Conservation (phyloP, 495 filamentous ascomycete genomes). For the Xylaria telfairii region DNA sequence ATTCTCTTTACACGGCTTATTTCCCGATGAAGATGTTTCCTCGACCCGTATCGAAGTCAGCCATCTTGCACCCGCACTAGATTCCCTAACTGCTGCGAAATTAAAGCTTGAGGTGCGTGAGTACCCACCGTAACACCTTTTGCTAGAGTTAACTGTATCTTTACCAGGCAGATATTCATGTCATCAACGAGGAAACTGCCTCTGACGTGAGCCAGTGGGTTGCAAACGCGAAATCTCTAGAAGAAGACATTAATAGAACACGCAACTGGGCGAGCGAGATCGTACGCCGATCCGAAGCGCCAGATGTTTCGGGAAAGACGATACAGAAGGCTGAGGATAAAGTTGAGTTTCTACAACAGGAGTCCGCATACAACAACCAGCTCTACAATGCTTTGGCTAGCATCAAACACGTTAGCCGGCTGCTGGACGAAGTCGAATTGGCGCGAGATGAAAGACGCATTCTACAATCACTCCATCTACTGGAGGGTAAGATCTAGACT, state of each 20-base stretch:
- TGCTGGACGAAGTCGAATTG: constrained; percentile 59
- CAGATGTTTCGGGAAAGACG: constrained; percentile 61
- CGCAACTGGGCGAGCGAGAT: constrained; percentile 76
- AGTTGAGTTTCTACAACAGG: constrained; percentile 71
- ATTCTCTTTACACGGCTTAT: constrained; percentile 72
- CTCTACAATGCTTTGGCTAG: constrained; percentile 66
- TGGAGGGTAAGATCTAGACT: constrained; percentile 51
- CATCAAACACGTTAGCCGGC: constrained; percentile 59
- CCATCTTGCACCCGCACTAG: constrained; percentile 66
- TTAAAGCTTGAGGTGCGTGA: constrained; percentile 68
- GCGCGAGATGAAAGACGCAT: constrained; percentile 54
- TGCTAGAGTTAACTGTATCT: not conserved
- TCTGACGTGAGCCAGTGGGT: constrained; percentile 87
- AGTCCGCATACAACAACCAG: constrained; percentile 76
- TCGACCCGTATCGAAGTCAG: constrained; percentile 65
- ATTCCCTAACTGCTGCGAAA: constrained; percentile 68
- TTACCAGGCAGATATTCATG: constrained; percentile 69
- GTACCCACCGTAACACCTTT: not conserved
- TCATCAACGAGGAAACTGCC: constrained; percentile 72
- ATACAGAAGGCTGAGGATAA: constrained; percentile 73
- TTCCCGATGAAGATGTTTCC: constrained; percentile 76
- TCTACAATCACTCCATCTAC: constrained; percentile 56
- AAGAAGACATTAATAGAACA: constrained; percentile 77
- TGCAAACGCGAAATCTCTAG: constrained; percentile 78
- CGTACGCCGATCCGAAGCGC: constrained; percentile 70